These are phyloP conservation scores for Peniophora sp. DNA, from an alignment of 1,284 basidiomycete species.

Conservation along the genomic window DNA sequence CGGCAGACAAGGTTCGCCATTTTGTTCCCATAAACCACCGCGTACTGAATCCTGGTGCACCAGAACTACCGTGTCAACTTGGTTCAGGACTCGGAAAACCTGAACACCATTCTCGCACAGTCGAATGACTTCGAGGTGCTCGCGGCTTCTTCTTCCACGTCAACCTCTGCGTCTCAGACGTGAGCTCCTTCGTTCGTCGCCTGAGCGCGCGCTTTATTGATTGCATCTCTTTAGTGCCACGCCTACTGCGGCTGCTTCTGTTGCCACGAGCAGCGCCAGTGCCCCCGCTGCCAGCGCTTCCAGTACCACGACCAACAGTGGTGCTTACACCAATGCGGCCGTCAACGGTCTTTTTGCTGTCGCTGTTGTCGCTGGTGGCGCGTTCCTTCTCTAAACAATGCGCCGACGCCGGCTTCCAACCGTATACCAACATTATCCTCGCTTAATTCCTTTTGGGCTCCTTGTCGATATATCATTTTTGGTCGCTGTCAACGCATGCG, in stretches of 20 bases:
- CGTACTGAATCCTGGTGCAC: too few relatives aligned
- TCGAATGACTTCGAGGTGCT: conserved; percentile 51
- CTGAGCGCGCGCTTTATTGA: background rate
- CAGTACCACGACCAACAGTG: background rate
- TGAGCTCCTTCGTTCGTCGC: background rate
- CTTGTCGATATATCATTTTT: too few relatives aligned
- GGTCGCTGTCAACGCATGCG: too few relatives aligned
- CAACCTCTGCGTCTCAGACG: conserved; percentile 4
- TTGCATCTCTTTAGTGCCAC: background rate
- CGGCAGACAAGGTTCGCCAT: conserved; percentile 26
- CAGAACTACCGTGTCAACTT: conserved; percentile 61
- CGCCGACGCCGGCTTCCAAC: too few relatives aligned
- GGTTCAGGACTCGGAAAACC: conserved; percentile 36
- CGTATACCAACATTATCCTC: too few relatives aligned
- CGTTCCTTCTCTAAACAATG: background rate
- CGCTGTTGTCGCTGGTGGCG: background rate
- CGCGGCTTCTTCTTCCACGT: conserved; percentile 16
- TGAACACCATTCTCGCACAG: conserved; percentile 55
- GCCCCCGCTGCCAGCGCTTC: conserved; percentile 1
- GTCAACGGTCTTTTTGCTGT: background rate
- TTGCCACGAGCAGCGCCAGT: background rate
- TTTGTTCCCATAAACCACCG: too few relatives aligned
- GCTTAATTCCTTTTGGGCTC: too few relatives aligned
- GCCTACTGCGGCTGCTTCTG: background rate
- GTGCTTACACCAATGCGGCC: conserved; percentile 2